Percentiles rank a stretch among this genome's conserved stretches.
Evolutionary conservation across 140 eudicot genomes (phyloP).

Genomic region (Ambrosia hybrid): DNA sequence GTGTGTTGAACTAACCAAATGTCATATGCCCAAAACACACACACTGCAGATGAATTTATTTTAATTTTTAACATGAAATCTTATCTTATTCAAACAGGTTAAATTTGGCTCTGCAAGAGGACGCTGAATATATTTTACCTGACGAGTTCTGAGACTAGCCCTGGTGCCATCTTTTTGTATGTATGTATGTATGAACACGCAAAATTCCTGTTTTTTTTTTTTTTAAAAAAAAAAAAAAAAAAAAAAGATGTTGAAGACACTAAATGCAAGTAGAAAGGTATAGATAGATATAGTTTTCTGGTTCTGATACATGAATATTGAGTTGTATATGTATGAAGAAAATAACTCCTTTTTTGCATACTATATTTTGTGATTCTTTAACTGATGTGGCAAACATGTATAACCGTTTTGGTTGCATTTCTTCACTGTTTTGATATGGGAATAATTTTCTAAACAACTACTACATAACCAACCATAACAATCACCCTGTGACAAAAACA

Average conservation of each 20-base stretch:
- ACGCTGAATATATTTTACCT: slow-evolving; percentile 2
- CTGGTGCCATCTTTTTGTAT: slow-evolving; percentile 21
- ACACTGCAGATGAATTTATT: not conserved
- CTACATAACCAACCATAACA: too few relatives aligned
- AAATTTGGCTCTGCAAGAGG: slow-evolving; percentile 22
- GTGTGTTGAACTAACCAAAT: too few relatives aligned
- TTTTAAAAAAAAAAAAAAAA: too few relatives aligned
- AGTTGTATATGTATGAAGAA: slow-evolving; percentile 14
- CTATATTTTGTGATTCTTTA: not conserved
- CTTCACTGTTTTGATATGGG: too few relatives aligned
- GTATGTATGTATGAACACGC: slow-evolving; percentile 14
- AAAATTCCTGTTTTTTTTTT: not conserved
- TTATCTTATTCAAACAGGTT: slow-evolving; percentile 24
- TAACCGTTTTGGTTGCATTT: too few relatives aligned
- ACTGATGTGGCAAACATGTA: too few relatives aligned
- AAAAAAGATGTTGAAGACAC: not conserved
- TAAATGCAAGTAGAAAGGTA: slow-evolving; percentile 22
- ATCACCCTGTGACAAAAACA: too few relatives aligned
- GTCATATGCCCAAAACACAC: not conserved
- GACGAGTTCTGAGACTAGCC: slow-evolving; percentile 13
- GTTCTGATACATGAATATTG: slow-evolving; percentile 13
- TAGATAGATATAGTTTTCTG: slow-evolving; percentile 21
- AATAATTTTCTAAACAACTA: too few relatives aligned
- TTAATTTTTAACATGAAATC: slow-evolving; percentile 1
- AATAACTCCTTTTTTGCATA: not conserved